Conservation (phyloP, 805 yeast genomes). For the Clavispora vitiphila region DNA sequence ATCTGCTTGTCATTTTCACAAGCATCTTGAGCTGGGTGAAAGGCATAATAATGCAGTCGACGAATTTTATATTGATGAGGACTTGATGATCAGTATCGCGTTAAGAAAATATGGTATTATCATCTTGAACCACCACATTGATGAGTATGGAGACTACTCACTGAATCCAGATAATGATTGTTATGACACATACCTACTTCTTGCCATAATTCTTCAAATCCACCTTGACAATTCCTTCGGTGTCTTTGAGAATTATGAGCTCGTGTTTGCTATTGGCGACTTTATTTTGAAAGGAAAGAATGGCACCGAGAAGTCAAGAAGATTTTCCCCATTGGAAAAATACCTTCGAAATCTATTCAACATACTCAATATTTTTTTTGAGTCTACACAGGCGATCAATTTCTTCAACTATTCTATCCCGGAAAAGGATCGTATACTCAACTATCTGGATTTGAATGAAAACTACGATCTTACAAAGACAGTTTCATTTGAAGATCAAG, state of each 20-base stretch:
- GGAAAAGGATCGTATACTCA: slow-evolving; percentile 28
- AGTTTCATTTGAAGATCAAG: background rate
- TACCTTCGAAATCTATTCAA: slow-evolving; percentile 26
- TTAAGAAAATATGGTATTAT: slow-evolving; percentile 32
- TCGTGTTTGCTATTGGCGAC: slow-evolving; percentile 35
- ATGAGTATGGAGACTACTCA: slow-evolving; percentile 32
- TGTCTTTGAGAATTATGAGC: slow-evolving; percentile 39
- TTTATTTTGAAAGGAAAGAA: slow-evolving; percentile 11
- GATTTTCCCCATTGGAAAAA: slow-evolving; percentile 13
- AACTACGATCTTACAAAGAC: slow-evolving; percentile 26
- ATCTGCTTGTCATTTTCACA: slow-evolving; percentile 10
- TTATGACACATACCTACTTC: slow-evolving; percentile 29
- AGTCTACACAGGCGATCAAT: slow-evolving; percentile 47
- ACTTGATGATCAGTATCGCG: slow-evolving; percentile 26
- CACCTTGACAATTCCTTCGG: slow-evolving; percentile 35
- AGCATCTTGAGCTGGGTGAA: slow-evolving; percentile 3
- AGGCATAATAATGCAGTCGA: slow-evolving; percentile 10
- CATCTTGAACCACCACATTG: slow-evolving; percentile 36
- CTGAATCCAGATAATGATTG: slow-evolving; percentile 16
- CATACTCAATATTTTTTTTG: slow-evolving; percentile 34
- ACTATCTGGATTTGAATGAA: slow-evolving; percentile 43
- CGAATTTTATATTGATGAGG: slow-evolving; percentile 17
- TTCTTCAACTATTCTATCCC: slow-evolving; percentile 40
- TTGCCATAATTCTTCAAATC: slow-evolving; percentile 33
- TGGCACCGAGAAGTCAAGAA: background rate